These are phyloP conservation scores for Dactylonectria estremocensis DNA, from an alignment of 2,329 filamentous ascomycete species.

Conservation along the genomic window DNA sequence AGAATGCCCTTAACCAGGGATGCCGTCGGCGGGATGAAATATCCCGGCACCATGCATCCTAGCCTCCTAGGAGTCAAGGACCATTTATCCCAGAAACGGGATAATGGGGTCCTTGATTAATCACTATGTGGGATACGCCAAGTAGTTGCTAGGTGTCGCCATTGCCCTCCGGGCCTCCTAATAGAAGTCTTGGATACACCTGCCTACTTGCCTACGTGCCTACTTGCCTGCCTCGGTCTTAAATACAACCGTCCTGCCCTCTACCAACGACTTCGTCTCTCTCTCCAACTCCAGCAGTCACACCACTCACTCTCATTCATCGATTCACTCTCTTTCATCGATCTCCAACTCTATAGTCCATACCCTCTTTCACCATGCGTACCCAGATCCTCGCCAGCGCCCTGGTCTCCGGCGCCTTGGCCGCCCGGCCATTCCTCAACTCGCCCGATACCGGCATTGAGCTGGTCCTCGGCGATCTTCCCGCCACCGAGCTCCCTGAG, in stretches of 20 bases:
- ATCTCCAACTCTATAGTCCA: slow-evolving; percentile 22
- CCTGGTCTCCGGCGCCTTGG: slow-evolving; percentile 55
- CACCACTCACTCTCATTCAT: slow-evolving; percentile 8
- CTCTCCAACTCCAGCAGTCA: background rate
- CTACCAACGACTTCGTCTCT: background rate
- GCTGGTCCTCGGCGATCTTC: slow-evolving; percentile 53
- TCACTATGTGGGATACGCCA: background rate
- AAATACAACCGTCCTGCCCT: slow-evolving; percentile 18
- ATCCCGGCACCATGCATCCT: slow-evolving; percentile 3
- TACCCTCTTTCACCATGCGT: slow-evolving; percentile 42
- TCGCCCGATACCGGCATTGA: slow-evolving; percentile 64
- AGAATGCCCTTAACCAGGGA: background rate
- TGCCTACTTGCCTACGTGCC: background rate
- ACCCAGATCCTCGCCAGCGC: slow-evolving; percentile 43
- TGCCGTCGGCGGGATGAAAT: slow-evolving; percentile 22
- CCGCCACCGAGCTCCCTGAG: slow-evolving; percentile 57
- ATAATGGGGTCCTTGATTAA: background rate
- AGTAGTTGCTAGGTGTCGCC: background rate
- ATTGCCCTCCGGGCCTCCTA: background rate
- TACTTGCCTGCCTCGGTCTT: slow-evolving; percentile 5
- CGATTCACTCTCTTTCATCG: slow-evolving; percentile 1
- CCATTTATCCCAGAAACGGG: background rate
- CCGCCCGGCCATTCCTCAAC: slow-evolving; percentile 61
- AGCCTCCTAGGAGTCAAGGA: too few species aligned
- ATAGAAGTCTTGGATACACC: background rate